phyloP scores from a whole-genome alignment of 2,329 filamentous ascomycete genomes.

The Exophiala sp. region DNA sequence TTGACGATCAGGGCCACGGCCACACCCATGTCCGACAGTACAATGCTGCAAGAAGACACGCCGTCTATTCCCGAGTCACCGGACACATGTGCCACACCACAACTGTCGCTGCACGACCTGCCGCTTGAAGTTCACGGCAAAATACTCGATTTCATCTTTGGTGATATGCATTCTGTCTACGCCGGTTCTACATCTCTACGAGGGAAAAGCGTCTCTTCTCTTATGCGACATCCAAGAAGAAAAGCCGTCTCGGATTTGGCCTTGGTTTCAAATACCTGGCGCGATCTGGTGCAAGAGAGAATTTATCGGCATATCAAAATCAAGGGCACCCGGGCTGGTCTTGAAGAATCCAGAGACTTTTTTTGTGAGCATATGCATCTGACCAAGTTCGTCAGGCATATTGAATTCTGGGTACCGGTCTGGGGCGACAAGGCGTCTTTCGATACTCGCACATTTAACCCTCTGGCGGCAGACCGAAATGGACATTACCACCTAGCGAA shows the following conservation, averaged over 20 bases:
- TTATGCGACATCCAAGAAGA: conserved; percentile 63
- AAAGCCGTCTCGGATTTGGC: conserved; percentile 66
- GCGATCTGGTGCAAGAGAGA: conserved; percentile 64
- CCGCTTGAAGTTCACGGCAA: conserved; percentile 70
- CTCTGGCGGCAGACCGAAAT: conserved; percentile 15
- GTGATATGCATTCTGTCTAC: conserved; percentile 62
- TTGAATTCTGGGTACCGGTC: conserved; percentile 75
- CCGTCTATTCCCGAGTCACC: not conserved
- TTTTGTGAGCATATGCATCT: conserved; percentile 60
- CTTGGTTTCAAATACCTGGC: conserved; percentile 59
- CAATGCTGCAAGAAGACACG: not conserved
- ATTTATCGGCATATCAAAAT: conserved; percentile 74
- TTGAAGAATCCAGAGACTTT: conserved; percentile 59
- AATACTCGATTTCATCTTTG: conserved; percentile 68
- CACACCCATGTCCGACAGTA: conserved; percentile 1
- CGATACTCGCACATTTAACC: conserved; percentile 9
- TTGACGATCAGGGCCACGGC: conserved; percentile 18
- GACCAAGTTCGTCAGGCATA: conserved; percentile 63
- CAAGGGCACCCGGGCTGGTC: conserved; percentile 64
- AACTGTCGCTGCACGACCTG: conserved; percentile 39
- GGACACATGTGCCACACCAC: not conserved
- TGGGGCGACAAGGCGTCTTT: conserved; percentile 52
- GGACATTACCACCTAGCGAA: conserved; percentile 16
- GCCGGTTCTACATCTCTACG: conserved; percentile 52
- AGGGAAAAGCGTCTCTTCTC: conserved; percentile 58